Base-by-base conservation (phyloP, 2,329 filamentous ascomycete genomes). In the Neonectria coccinea region DNA sequence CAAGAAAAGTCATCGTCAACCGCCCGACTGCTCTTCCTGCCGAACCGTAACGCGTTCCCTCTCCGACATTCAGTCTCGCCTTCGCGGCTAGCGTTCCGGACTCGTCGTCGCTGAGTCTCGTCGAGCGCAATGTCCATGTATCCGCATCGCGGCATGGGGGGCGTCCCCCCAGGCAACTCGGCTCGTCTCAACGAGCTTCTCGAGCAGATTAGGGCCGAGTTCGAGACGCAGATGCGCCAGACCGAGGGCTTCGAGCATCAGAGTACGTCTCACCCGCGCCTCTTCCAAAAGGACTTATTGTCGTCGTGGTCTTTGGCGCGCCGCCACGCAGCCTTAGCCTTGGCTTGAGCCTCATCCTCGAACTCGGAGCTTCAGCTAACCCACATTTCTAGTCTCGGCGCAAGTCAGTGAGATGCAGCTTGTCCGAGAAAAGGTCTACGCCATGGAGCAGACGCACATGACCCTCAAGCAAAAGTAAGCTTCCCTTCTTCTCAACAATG, bases 351-450 rank as follows among this genome's bases (percentile, higher is more conserved):
- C 47, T 48, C 11, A 31, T 45, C 20, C 3, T 42, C 36, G 50
- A 31, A 54, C 25, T 50, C 36, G 50, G 33, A 54, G 25, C 55
- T n/a, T 41, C 57, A 59, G 55, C 73, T 76, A 76, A 70, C 64
- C 64, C 42, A 62, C 31, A 55, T 59, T 61, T 73, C 71, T 79
- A 97, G 96, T 98, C 77, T 90, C 92, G 63, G 88, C 90, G 54
- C 96, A 99, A 79, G 91, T 97, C 69, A 91, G 95, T 75, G 96
- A 99, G 82, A 96, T 98, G 87, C 93, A 97, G 78, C 88, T 97
- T 75, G 93, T 99, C 54, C 88, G 94, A 68, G 91, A 94, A 77
- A 97, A 97, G 81, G 93, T 99, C 65, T 97, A 93, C 76, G 89
- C 92, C 73, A 89, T 99, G 79, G 96, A 99, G 79, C 94, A 97